These are phyloP conservation scores for Pythium diclinum DNA, from an alignment of 352 stramenopile species.

Conservation along the genomic window DNA sequence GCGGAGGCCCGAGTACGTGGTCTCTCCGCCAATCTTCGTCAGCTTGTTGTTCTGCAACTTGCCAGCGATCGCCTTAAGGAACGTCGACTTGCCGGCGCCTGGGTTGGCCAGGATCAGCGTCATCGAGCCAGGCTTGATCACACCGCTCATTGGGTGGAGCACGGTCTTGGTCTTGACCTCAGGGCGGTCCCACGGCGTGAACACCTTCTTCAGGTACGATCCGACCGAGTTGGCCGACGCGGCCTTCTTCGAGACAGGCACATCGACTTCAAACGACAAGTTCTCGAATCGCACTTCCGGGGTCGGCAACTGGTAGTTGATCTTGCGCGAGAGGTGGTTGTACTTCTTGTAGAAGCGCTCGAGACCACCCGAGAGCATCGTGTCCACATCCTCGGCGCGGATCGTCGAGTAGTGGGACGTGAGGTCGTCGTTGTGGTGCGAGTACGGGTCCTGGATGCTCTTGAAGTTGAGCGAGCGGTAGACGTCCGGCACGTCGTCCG, in stretches of 20 bases:
- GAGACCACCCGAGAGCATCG: constrained; percentile 64
- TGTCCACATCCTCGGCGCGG: constrained; percentile 62
- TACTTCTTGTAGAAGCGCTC: constrained; percentile 86
- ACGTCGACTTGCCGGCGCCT: constrained; percentile 72
- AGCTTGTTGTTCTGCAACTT: constrained; percentile 48
- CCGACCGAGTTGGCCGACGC: constrained; percentile 54
- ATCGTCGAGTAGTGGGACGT: constrained; percentile 55
- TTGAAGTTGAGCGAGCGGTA: constrained; percentile 75
- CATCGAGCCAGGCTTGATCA: constrained; percentile 47
- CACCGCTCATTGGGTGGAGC: constrained; percentile 57
- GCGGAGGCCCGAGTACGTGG: constrained; percentile 55
- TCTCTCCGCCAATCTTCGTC: constrained; percentile 52
- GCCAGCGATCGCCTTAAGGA: constrained; percentile 67
- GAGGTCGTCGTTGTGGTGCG: constrained; percentile 43
- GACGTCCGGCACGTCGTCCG: constrained; percentile 48
- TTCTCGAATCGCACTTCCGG: constrained; percentile 79
- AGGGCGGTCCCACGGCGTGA: constrained; percentile 51
- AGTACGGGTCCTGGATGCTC: constrained; percentile 73
- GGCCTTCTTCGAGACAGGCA: constrained; percentile 36
- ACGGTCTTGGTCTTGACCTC: constrained; percentile 42
- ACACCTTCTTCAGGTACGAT: constrained; percentile 40
- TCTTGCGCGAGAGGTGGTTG: constrained; percentile 62
- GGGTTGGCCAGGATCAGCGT: constrained; percentile 69
- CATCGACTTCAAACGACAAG: constrained; percentile 59
- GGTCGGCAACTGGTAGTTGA: constrained; percentile 58